phyloP scores from a whole-genome alignment of 176 grass and related monocot species.

The Lolium multiflorum region DNA sequence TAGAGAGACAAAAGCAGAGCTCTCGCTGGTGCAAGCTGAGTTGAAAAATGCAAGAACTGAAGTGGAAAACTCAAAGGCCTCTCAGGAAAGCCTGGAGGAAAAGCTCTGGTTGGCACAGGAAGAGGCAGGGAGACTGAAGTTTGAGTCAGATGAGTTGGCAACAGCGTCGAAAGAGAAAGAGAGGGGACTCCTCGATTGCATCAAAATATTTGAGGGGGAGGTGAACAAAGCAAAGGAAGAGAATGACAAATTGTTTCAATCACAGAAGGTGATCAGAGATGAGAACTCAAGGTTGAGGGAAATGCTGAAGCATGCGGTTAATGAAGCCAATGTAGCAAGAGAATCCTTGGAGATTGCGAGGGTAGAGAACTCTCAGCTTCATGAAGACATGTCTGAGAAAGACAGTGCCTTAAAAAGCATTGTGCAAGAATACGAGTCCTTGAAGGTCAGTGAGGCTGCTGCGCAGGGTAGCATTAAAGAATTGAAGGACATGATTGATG shows the following conservation, averaged over 20 bases:
- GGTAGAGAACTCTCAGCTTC: slow-evolving; percentile 73
- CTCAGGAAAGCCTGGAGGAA: slow-evolving; percentile 37
- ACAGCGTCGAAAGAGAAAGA: slow-evolving; percentile 72
- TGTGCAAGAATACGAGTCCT: slow-evolving; percentile 79
- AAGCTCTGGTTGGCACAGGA: slow-evolving; percentile 56
- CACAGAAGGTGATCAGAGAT: slow-evolving; percentile 68
- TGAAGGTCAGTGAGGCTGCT: slow-evolving; percentile 82
- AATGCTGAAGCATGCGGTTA: slow-evolving; percentile 81
- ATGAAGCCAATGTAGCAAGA: slow-evolving; percentile 70
- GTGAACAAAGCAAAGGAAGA: slow-evolving; percentile 65
- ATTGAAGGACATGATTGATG: slow-evolving; percentile 75
- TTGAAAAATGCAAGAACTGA: slow-evolving; percentile 64
- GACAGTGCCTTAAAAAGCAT: slow-evolving; percentile 63
- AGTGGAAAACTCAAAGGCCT: slow-evolving; percentile 50
- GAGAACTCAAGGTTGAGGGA: slow-evolving; percentile 81
- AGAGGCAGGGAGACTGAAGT: slow-evolving; percentile 55
- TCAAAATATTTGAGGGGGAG: slow-evolving; percentile 72
- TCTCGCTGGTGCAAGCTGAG: slow-evolving; percentile 52
- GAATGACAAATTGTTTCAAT: slow-evolving; percentile 76
- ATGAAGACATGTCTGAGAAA: slow-evolving; percentile 74
- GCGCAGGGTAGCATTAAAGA: slow-evolving; percentile 72
- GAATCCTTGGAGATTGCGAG: slow-evolving; percentile 77
- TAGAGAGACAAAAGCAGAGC: slow-evolving; percentile 60
- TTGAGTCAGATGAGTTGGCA: slow-evolving; percentile 56
- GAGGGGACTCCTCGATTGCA: slow-evolving; percentile 66